Conservation (phyloP, 768 basidiomycete species). For the Tylopilus vinaceipallidus region DNA sequence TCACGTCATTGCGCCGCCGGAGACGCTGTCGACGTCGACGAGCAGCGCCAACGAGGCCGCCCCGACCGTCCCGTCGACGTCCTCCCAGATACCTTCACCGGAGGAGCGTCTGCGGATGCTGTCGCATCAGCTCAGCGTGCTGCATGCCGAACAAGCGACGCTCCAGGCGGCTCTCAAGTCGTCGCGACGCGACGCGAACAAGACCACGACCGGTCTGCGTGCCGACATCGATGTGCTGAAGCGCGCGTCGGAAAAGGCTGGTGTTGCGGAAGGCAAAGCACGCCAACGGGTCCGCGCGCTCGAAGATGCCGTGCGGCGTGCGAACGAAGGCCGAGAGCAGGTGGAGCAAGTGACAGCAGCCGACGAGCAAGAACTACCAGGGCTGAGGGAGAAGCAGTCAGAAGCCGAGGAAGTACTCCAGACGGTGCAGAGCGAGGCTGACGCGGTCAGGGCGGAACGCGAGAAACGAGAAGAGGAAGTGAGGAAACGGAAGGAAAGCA, state of each 20-base stretch:
- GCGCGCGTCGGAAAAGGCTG: slow-evolving; percentile 78
- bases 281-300: slow-evolving; percentile 85
- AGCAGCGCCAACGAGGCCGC: slow-evolving; percentile 17
- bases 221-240: slow-evolving; percentile 83
- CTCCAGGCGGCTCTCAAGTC: slow-evolving; percentile 71
- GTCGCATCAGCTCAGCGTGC: slow-evolving; percentile 59
- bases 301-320: slow-evolving; percentile 85
- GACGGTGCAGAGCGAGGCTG: slow-evolving; percentile 44
- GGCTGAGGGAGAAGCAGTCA: slow-evolving; percentile 39
- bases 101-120: slow-evolving; percentile 70
- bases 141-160: slow-evolving; percentile 65
- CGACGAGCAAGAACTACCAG: slow-evolving; percentile 41
- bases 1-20: slow-evolving; percentile 6
- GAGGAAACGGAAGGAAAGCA: slow-evolving; percentile 51
- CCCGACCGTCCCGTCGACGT: slow-evolving; percentile 28
- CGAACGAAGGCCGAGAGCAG: slow-evolving; percentile 52
- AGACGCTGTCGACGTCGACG: slow-evolving; percentile 28
- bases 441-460: slow-evolving; percentile 41
- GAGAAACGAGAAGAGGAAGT: slow-evolving; percentile 49
- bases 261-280: slow-evolving; percentile 71
- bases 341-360: slow-evolving; percentile 39
- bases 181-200: slow-evolving; percentile 78
- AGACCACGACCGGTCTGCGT: slow-evolving; percentile 76
- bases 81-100: slow-evolving; percentile 39
- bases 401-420: slow-evolving; percentile 42